phyloP scores from a whole-genome alignment of 1,139 yeast species.

The Kurtzmaniella quercitrusa region DNA sequence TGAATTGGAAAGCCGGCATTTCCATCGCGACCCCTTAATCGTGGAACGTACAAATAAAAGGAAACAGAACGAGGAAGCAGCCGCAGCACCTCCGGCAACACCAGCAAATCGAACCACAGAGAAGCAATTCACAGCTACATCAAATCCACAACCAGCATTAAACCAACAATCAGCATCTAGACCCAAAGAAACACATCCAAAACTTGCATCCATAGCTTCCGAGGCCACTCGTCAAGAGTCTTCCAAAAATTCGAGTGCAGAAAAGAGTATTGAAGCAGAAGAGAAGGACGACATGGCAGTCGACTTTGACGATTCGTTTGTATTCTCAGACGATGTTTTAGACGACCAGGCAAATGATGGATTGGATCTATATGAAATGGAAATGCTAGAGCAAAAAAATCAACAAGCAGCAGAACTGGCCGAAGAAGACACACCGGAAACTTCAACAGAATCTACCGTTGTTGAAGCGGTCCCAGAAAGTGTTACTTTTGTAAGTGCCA shows the following conservation, averaged over 20 bases:
- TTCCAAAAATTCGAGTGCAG: conserved; percentile 6
- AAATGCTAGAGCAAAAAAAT: conserved; percentile 19
- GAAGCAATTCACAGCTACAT: background rate
- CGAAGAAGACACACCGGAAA: conserved; percentile 3
- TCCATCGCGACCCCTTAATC: conserved; percentile 36
- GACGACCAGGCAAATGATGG: conserved; percentile 27
- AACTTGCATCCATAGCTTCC: conserved; percentile 7
- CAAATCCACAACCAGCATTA: background rate
- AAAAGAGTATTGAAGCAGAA: conserved; percentile 45
- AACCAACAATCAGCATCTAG: background rate
- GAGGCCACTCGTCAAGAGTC: conserved; percentile 8
- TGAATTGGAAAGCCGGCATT: conserved; percentile 47
- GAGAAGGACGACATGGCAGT: conserved; percentile 35
- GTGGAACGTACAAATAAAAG: conserved; percentile 25
- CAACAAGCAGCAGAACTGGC: conserved; percentile 10
- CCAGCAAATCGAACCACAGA: background rate
- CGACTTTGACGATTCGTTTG: conserved; percentile 60
- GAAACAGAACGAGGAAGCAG: conserved; percentile 3
- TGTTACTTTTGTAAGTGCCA: conserved; percentile 55
- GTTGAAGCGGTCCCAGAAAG: conserved; percentile 10
- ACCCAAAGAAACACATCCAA: background rate
- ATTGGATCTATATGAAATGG: conserved; percentile 27
- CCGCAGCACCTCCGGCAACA: conserved; percentile 2
- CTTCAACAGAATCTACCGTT: background rate
- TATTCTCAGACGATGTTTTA: conserved; percentile 60